These are phyloP conservation scores for Fragaria nilgerrensis DNA, from an alignment of 306 rosid genomes.

Conservation along the genomic window DNA sequence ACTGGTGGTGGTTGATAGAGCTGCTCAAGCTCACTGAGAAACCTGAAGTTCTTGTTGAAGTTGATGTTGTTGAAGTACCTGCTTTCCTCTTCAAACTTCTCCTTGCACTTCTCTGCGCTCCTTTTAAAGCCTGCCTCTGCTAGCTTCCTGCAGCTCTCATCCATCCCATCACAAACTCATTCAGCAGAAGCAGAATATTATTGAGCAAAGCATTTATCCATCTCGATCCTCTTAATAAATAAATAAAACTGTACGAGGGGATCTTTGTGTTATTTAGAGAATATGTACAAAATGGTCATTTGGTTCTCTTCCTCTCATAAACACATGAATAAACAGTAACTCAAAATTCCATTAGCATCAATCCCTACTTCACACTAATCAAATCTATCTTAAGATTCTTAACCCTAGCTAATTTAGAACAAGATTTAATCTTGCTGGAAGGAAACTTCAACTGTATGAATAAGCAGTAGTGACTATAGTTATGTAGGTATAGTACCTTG, in stretches of 20 bases:
- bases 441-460: background rate
- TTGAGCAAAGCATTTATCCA: slow-evolving; percentile 40
- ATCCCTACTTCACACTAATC: background rate
- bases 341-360: slow-evolving; percentile 7
- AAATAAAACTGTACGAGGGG: background rate
- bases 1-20: slow-evolving; percentile 33
- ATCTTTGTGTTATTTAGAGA: slow-evolving; percentile 12
- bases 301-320: background rate
- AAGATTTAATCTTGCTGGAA: background rate
- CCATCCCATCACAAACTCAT: slow-evolving; percentile 31
- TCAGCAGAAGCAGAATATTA: slow-evolving; percentile 19
- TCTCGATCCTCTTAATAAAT: background rate
- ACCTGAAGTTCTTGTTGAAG: slow-evolving; percentile 46
- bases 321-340: background rate
- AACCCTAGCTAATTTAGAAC: background rate
- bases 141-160: slow-evolving; percentile 62
- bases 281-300: slow-evolving; percentile 11
- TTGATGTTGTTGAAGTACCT: slow-evolving; percentile 55
- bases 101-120: slow-evolving; percentile 81
- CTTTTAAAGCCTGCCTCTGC: slow-evolving; percentile 71
- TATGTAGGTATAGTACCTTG: slow-evolving; percentile 49
- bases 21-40: slow-evolving; percentile 58
- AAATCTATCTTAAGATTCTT: background rate
- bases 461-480: background rate
- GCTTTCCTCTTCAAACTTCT: slow-evolving; percentile 79